Evolutionary conservation across 495 filamentous ascomycete genomes (phyloP).

Genomic region (Clavariopsis aquatica): DNA sequence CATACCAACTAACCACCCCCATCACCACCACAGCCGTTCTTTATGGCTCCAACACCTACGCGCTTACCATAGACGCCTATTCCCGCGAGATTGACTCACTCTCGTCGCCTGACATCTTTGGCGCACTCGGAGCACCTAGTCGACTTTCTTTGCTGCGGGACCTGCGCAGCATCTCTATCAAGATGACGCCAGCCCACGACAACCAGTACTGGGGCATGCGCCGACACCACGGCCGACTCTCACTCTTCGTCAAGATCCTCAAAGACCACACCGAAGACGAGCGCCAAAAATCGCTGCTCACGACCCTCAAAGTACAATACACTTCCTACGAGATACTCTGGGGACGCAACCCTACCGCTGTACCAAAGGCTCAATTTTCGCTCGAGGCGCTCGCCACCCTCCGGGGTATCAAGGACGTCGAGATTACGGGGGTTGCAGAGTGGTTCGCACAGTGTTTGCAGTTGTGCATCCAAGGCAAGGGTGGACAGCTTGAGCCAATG

Average conservation of each 20-base stretch:
- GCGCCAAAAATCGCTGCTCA: slow-evolving; percentile 14
- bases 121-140: background rate
- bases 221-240: slow-evolving; percentile 20
- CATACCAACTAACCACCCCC: no score
- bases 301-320: background rate
- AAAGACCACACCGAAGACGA: slow-evolving; percentile 22
- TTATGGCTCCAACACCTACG: slow-evolving; percentile 23
- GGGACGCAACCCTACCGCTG: background rate
- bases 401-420: slow-evolving; percentile 16
- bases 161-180: slow-evolving; percentile 10
- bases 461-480: slow-evolving; percentile 17
- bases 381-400: slow-evolving; percentile 10
- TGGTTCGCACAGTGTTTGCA: slow-evolving; percentile 21
- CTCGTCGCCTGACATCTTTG: slow-evolving; percentile 19
- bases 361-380: slow-evolving; percentile 4
- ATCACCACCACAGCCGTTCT: slow-evolving; percentile 13
- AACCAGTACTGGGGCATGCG: background rate
- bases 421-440: slow-evolving; percentile 6
- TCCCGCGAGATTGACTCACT: slow-evolving; percentile 10
- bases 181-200: background rate
- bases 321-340: no score
- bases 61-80: slow-evolving; percentile 9
- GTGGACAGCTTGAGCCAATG: slow-evolving; percentile 10
- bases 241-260: slow-evolving; percentile 20
- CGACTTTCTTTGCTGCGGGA: slow-evolving; percentile 20